Base-by-base conservation (phyloP, 176 grass and related monocot species). In the Aegilops longissima region DNA sequence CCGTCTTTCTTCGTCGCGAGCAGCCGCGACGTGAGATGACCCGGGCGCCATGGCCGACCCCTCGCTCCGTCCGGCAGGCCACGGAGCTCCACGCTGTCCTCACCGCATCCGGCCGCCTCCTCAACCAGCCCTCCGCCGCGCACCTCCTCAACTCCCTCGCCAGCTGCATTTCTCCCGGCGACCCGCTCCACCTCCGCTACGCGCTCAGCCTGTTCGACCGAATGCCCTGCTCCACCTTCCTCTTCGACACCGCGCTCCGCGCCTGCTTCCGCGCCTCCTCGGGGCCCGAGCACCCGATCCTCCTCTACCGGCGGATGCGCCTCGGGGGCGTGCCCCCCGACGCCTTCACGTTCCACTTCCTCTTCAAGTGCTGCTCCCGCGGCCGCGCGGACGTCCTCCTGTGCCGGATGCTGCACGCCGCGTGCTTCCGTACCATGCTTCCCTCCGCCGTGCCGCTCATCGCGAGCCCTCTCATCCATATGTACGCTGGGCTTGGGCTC, bases 331-430 rank as follows among this genome's bases (percentile, higher is more conserved):
- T 90, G 21, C 38, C 24, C 56, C 73, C 30, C 30, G 30, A 31
- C 30, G 30, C 30, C 80, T 95, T 86, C 72, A 89, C 93, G 16
- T 95, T 95, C 86, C 93, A 84, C 63, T 95, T 89, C 86, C 74
- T 95, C 35, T 92, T 95, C 86, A 89, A 84, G 69, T 90, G 88
- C 13, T 92, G 88, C 40, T 13, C 90, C 66, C 36, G 54, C 68
- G 34, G 31, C 23, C 39, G 75, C 7, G 40, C 73, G 10, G 61
- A 8, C 9, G 36, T 27, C 21, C 51, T 82, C 9, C 61, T 67
- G 18, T 78, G 90, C 65, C 83, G 31, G 75, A 90, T 88, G 85
- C 40, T 86, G 85, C 93, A 95, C 58, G 77, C 83, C 31, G 61
- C 85, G 45, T 92, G 89, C 81, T 52, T 82, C 70, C 73, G 82